Evolutionary conservation across 2,329 filamentous ascomycete genomes (phyloP).

Genomic region (Herpomyces periplanetae): DNA sequence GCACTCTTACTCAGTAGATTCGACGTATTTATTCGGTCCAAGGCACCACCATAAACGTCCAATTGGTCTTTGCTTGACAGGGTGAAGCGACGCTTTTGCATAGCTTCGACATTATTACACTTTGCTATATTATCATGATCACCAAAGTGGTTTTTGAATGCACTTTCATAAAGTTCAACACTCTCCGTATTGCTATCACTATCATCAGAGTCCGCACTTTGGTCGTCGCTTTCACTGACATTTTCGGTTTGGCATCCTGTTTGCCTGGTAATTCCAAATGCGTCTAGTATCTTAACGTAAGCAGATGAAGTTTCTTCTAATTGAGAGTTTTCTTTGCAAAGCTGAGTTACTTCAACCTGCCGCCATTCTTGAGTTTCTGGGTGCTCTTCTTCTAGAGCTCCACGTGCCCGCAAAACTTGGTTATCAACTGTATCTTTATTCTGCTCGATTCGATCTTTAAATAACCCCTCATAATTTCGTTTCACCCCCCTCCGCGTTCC

Average conservation of each 20-base stretch:
- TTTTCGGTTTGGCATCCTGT: constrained; percentile 3
- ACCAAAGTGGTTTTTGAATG: too few species aligned
- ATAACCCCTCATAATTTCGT: constrained; percentile 3
- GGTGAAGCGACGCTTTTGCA: too few species aligned
- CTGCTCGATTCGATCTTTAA: constrained; percentile 4
- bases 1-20: too few species aligned
- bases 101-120: too few species aligned
- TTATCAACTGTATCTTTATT: constrained; percentile 5
- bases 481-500: constrained; percentile 5
- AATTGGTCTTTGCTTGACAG: too few species aligned
- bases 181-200: too few species aligned
- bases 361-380: constrained; percentile 6
- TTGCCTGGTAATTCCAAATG: constrained; percentile 5
- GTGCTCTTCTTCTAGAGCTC: constrained; percentile 4
- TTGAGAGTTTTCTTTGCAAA: constrained; percentile 6
- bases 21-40: too few species aligned
- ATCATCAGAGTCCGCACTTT: constrained; percentile 4
- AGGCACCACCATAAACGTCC: too few species aligned
- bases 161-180: too few species aligned
- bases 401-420: constrained; percentile 4
- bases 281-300: constrained; percentile 5
- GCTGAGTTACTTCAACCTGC: constrained; percentile 6
- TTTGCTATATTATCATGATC: too few species aligned
- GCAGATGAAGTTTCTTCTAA: too few species aligned
- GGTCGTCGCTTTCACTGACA: constrained; percentile 4